Base-by-base conservation (phyloP, 495 filamentous ascomycete species). In the Hamigera avellanea region DNA sequence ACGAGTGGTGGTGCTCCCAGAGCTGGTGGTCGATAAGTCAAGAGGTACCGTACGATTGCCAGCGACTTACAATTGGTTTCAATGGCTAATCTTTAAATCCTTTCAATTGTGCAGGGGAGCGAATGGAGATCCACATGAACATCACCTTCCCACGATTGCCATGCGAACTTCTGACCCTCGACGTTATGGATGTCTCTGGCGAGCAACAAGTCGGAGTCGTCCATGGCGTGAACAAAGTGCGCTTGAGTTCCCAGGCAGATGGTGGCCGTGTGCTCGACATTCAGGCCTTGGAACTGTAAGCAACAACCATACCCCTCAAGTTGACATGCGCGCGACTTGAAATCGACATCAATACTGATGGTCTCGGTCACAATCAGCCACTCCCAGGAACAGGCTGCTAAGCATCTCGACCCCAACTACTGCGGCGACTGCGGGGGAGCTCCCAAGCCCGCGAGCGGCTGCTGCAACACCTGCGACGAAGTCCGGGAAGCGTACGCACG, bases 111-210 rank as follows among this genome's bases (percentile, higher is more conserved):
- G 47, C 48, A 89, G 84, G 85, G 48, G 85, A 98, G 67, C 81
- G 86, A 56, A 95, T 98, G 85, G 91, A 96, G 49, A 98, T 98
- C 42, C 86, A 94, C 57, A 72, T 98, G 64, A 98, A 98, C 68
- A 84, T 98, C 45, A 89, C 84, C 14, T 98, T 98, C 59, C 91
- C 93, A 4, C 79, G 78, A 21, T 68, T 98, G 19, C 91, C 91
- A 21, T 98, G 91, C 65, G 88, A 96, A 59, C 78, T 98, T 32
- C 63, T 96, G 35, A 95, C 91, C 12, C 76, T 98, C 44, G 91
- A 98, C 54, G 89, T 98, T 26, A 96, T 98, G 91, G 91, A 98
- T 59, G 88, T 98, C 8, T 93, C 84, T 10, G 91, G 91, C 28
- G 91, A 98, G 56, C 81, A 95, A 53, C 91, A 98, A 53, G 78